Evolutionary conservation across 371 early-diverging fungal genomes (phyloP).

Genomic region (Quaeritorhiza haematococci): DNA sequence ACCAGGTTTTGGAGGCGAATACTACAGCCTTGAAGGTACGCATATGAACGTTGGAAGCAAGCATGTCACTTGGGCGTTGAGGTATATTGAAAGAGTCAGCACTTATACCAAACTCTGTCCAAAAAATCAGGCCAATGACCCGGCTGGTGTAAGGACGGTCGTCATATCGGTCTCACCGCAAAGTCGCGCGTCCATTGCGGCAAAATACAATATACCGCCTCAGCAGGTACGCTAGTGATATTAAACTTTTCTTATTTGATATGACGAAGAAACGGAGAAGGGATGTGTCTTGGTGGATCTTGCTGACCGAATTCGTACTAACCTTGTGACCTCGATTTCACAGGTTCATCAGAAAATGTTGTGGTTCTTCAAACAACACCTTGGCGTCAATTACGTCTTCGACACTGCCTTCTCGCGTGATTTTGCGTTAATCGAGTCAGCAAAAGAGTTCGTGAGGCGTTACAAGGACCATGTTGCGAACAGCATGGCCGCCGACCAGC

Average conservation of each 20-base stretch:
- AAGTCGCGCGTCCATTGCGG: constrained; percentile 82
- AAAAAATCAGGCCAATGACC: constrained; percentile 14
- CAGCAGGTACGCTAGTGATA: too few relatives aligned
- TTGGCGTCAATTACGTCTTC: constrained; percentile 80
- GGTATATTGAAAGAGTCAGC: too few relatives aligned
- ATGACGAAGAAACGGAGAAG: too few relatives aligned
- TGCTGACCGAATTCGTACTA: too few relatives aligned
- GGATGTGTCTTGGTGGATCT: too few relatives aligned
- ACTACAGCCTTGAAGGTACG: constrained; percentile 38
- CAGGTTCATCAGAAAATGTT: constrained; percentile 37
- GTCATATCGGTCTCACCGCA: constrained; percentile 89
- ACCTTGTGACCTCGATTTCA: not conserved
- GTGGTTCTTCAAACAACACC: constrained; percentile 56
- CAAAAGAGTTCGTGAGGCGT: constrained; percentile 80
- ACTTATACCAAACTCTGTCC: too few relatives aligned
- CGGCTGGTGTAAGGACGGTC: constrained; percentile 49
- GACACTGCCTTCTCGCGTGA: constrained; percentile 86
- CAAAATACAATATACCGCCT: constrained; percentile 67
- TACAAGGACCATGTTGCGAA: constrained; percentile 29
- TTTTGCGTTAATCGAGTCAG: constrained; percentile 76
- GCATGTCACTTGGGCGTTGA: too few relatives aligned
- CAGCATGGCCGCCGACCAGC: constrained; percentile 15
- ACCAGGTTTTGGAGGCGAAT: constrained; percentile 66
- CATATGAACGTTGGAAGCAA: too few relatives aligned
- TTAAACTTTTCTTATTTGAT: too few relatives aligned